phyloP scores from a whole-genome alignment of 2,329 filamentous ascomycete genomes.

The Exserohilum turcica region DNA sequence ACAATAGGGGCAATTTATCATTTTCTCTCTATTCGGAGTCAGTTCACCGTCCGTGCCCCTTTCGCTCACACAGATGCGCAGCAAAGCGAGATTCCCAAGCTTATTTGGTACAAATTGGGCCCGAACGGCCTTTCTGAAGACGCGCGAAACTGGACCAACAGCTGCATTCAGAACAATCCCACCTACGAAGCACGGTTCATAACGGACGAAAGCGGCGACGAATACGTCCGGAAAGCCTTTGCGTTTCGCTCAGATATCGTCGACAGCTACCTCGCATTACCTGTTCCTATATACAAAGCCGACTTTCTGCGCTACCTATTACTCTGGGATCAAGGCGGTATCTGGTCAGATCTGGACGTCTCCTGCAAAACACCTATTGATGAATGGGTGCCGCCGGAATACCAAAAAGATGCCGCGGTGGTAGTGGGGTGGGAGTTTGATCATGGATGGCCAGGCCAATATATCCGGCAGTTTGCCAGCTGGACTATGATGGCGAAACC shows the following conservation, averaged over 20 bases:
- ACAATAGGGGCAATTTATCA: conserved; percentile 4
- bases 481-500: conserved; percentile 42
- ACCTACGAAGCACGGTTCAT: conserved; percentile 36
- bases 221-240: conserved; percentile 43
- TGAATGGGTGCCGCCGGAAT: conserved; percentile 47
- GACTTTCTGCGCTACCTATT: conserved; percentile 53
- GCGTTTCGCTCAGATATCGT: conserved; percentile 46
- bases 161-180: conserved; percentile 38
- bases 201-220: conserved; percentile 39
- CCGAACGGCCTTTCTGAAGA: conserved; percentile 43
- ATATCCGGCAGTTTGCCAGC: conserved; percentile 33
- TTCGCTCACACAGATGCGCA: not conserved
- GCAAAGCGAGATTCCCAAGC: conserved; percentile 35
- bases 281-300: conserved; percentile 48
- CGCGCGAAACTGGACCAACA: conserved; percentile 39
- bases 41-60: not conserved
- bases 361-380: conserved; percentile 42
- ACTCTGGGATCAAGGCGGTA: conserved; percentile 49
- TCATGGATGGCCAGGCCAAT: conserved; percentile 23
- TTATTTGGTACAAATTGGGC: conserved; percentile 50
- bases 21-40: conserved; percentile 1
- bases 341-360: conserved; percentile 52
- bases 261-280: conserved; percentile 41
- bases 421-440: conserved; percentile 52
- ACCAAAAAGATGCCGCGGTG: conserved; percentile 35